phyloP scores from a whole-genome alignment of 305 asterid genomes.

The Ruellia speciosa region DNA sequence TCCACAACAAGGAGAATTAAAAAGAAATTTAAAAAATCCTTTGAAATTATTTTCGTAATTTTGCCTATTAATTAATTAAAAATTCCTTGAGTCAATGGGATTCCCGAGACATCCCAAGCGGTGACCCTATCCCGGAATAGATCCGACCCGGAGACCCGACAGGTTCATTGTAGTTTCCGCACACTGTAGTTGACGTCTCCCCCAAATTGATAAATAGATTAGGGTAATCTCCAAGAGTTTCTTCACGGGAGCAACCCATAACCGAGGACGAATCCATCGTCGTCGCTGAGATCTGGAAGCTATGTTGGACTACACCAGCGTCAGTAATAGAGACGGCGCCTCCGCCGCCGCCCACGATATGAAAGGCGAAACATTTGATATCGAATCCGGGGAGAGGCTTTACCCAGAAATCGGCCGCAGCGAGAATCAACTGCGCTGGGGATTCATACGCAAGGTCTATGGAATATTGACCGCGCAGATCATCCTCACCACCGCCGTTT shows the following conservation, averaged over 20 bases:
- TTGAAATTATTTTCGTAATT: no score
- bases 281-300: slow-evolving; percentile 20
- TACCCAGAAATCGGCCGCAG: slow-evolving; percentile 83
- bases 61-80: no score
- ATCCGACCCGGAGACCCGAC: not conserved
- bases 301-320: slow-evolving; percentile 37
- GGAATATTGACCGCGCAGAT: slow-evolving; percentile 85
- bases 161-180: not conserved
- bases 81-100: no score
- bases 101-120: no score
- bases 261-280: not conserved
- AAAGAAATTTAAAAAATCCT: no score
- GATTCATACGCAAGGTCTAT: slow-evolving; percentile 87
- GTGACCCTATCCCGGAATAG: no score
- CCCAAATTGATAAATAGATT: not conserved
- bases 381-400: slow-evolving; percentile 67
- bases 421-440: slow-evolving; percentile 93
- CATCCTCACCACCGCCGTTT: slow-evolving; percentile 64
- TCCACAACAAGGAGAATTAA: no score
- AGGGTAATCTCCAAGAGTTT: not conserved
- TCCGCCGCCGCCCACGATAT: slow-evolving; percentile 15
- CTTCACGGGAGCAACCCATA: not conserved
- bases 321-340: slow-evolving; percentile 31
- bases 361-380: slow-evolving; percentile 42
- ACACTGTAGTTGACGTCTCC: not conserved